Evolutionary conservation across 2,329 filamentous ascomycete species (phyloP).

Genomic region (Fusarium tricinctum): DNA sequence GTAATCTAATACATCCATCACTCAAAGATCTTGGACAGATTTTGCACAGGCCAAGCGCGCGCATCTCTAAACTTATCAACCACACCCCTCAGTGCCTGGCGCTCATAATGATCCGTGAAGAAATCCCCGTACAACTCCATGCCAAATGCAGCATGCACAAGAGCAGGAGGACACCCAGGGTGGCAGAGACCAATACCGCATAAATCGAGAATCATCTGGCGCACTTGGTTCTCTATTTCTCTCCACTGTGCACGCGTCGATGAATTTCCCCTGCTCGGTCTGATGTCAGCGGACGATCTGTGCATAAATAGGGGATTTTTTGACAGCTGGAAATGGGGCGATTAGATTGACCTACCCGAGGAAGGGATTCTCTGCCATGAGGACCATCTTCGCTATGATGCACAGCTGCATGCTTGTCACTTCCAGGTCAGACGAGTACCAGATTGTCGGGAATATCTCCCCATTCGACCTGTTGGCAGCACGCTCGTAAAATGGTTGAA

Average conservation of each 20-base stretch:
- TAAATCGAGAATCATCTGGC: constrained; percentile 56
- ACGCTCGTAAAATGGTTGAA: constrained; percentile 54
- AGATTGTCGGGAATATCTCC: constrained; percentile 58
- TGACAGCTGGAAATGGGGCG: not conserved
- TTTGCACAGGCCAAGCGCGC: constrained; percentile 58
- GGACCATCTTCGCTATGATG: constrained; percentile 57
- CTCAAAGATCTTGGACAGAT: constrained; percentile 56
- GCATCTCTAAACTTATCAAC: constrained; percentile 62
- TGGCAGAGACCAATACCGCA: constrained; percentile 59
- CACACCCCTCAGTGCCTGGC: constrained; percentile 55
- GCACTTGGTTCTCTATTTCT: constrained; percentile 56
- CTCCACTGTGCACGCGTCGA: constrained; percentile 53
- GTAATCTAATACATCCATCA: not conserved
- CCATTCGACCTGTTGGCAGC: constrained; percentile 55
- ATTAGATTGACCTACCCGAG: constrained; percentile 50
- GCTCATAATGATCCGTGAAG: constrained; percentile 58
- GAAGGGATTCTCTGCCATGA: constrained; percentile 57
- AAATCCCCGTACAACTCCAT: constrained; percentile 60
- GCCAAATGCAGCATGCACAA: constrained; percentile 57
- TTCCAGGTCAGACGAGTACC: constrained; percentile 58
- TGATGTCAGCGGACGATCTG: constrained; percentile 22
- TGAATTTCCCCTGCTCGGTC: constrained; percentile 39
- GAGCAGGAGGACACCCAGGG: constrained; percentile 55
- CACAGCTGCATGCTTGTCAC: constrained; percentile 58
- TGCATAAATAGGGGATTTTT: not conserved